Percentiles rank a stretch among this genome's conserved stretches.
These are phyloP conservation scores for Umbelopsis isabellina DNA, from an alignment of 192 early-diverging fungal genomes.

Conservation along the genomic window DNA sequence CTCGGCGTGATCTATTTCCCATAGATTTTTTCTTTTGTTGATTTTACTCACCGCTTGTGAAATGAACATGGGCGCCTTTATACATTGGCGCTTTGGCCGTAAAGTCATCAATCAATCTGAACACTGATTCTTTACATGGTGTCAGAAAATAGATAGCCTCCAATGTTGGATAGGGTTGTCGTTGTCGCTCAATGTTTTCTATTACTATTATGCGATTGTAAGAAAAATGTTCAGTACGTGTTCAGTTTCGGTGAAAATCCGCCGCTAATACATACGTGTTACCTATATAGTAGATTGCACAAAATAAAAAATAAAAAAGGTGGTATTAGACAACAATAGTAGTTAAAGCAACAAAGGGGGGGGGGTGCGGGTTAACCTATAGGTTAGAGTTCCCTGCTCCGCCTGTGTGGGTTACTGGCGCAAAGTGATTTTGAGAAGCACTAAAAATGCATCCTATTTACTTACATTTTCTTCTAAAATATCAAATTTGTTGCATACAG, in stretches of 20 bases:
- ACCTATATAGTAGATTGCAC: neutral
- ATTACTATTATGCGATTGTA: slow-evolving; percentile 49
- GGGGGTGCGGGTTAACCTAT: too few relatives aligned
- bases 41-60: slow-evolving; percentile 51
- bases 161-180: slow-evolving; percentile 60
- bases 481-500: slow-evolving; percentile 77
- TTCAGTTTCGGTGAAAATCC: neutral
- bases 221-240: neutral
- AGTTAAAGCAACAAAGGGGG: neutral
- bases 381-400: too few relatives aligned
- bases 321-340: neutral
- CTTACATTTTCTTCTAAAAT: slow-evolving; percentile 73
- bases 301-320: neutral
- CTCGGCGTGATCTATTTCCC: neutral
- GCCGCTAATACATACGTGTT: slow-evolving; percentile 8
- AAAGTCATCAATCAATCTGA: slow-evolving; percentile 64
- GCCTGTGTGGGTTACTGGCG: slow-evolving; percentile 27
- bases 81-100: slow-evolving; percentile 56
- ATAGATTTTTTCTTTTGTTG: neutral
- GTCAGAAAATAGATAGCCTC: slow-evolving; percentile 68
- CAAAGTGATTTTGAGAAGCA: neutral
- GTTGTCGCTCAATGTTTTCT: slow-evolving; percentile 60
- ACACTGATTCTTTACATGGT: slow-evolving; percentile 62
- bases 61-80: slow-evolving; percentile 63
- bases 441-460: slow-evolving; percentile 5